Base-by-base conservation (phyloP, 768 basidiomycete species). In the Ramaria sp. region DNA sequence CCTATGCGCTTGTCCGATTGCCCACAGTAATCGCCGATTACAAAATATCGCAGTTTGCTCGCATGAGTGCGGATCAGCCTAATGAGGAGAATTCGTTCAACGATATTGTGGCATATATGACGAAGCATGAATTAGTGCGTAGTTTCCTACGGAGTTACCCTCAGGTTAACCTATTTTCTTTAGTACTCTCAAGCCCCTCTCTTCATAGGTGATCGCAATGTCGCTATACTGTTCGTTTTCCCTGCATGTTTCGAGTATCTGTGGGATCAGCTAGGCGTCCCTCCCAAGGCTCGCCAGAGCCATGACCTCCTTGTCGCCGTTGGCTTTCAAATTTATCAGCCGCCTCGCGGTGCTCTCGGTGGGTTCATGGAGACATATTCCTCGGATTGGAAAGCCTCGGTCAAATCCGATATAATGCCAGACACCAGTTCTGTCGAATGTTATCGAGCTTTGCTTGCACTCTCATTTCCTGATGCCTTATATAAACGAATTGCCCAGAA, bases 211-310 rank as follows among this genome's bases (percentile, higher is more conserved):
- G 69, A 68, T 24, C 66, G 69, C 37, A 67, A 78, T 49, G 72
- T 75, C 13, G 86, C 78, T 7, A 64, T 79, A 37, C 71, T 85
- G 33, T 41, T 87, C n/a, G 62, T 88, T n/a, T 78, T 82, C 60
- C 73, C 79, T 20, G 65, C 71, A 15, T 62, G 63, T 7, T 67
- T 73, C 41, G 53, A 64, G 1, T 55, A 67, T 4, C 66, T 80
- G n/a, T 63, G 65, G 49, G 67, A 64, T 4, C 63, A 68, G 13
- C 69, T 82, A 47, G 70, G 71, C 41, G 73, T 82, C 2, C 78
- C 76, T 0, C 13, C 45, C 1, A 69, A 73, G n/a, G 59, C 74
- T 19, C 65, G 64, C 22, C 61, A 66, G 22, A 55, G 61, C 4
- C 65, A 63, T 20, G 54, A 63, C 3, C 65, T 83, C 4, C 61